These are phyloP conservation scores for Antrodiella citrinella DNA, from an alignment of 768 basidiomycete species.

Conservation along the genomic window DNA sequence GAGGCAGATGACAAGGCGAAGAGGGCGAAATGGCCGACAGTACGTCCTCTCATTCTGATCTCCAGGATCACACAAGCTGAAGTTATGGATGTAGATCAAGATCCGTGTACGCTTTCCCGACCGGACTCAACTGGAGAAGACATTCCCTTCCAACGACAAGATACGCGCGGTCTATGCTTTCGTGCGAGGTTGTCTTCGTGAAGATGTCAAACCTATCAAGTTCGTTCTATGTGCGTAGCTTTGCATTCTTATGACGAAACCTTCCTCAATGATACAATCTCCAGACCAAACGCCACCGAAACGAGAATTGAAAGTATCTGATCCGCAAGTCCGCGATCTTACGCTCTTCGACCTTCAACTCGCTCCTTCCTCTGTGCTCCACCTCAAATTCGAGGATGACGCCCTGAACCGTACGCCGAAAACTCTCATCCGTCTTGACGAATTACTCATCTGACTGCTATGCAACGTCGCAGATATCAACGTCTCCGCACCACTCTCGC, in stretches of 20 bases:
- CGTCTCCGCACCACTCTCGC: constrained; percentile 56
- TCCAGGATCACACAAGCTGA: background rate
- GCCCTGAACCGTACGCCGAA: constrained; percentile 50
- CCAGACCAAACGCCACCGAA: constrained; percentile 77
- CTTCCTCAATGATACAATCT: background rate
- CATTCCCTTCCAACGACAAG: constrained; percentile 71
- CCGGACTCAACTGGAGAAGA: constrained; percentile 71
- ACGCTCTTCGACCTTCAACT: constrained; percentile 63
- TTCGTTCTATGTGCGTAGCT: constrained; percentile 82
- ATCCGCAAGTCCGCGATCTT: constrained; percentile 61
- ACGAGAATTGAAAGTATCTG: constrained; percentile 77
- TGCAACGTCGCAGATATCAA: constrained; percentile 35
- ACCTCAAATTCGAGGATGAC: constrained; percentile 70
- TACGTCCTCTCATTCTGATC: constrained; percentile 23
- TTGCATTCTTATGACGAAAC: background rate
- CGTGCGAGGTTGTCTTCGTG: constrained; percentile 59
- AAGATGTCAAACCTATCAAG: constrained; percentile 71
- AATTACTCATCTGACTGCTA: background rate
- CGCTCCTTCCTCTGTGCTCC: constrained; percentile 72
- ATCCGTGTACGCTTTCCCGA: constrained; percentile 80
- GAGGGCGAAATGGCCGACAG: constrained; percentile 65
- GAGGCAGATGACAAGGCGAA: constrained; percentile 56
- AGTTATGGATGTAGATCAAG: constrained; percentile 44
- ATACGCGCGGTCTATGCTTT: constrained; percentile 82
- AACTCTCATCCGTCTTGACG: background rate